Evolutionary conservation across 495 filamentous ascomycete species (phyloP).

Genomic region (Aspergillus carlsbadensis): DNA sequence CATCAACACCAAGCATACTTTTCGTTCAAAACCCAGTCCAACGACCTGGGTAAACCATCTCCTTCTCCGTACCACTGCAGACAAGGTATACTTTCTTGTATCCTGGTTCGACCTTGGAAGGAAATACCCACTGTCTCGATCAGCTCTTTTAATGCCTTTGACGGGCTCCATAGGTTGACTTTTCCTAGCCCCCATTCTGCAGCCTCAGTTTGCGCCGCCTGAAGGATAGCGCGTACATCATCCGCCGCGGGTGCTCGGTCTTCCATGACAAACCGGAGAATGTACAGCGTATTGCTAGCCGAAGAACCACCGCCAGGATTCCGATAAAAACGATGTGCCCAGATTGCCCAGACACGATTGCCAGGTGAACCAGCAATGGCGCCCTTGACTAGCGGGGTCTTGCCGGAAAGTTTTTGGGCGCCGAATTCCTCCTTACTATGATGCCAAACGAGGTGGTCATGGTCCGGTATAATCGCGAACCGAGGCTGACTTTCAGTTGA

Average conservation of each 20-base stretch:
- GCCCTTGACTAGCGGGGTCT: background rate
- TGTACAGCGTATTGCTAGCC: constrained; percentile 1
- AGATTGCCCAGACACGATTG: constrained; percentile 3
- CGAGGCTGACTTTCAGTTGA: background rate
- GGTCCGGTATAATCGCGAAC: background rate
- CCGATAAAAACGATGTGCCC: constrained; percentile 1
- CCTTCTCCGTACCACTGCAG: background rate
- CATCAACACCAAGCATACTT: constrained; percentile 9
- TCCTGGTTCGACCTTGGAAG: background rate
- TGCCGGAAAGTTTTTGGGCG: background rate
- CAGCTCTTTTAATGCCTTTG: background rate
- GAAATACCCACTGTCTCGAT: background rate
- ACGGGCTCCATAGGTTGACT: constrained; percentile 5
- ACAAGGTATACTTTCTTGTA: background rate
- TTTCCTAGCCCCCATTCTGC: background rate
- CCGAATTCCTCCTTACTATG: constrained; percentile 10
- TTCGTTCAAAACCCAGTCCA: constrained; percentile 8
- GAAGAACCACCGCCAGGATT: background rate
- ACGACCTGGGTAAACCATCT: background rate
- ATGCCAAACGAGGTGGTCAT: constrained; percentile 8
- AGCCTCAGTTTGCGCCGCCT: constrained; percentile 1
- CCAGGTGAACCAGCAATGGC: background rate
- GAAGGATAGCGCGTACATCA: background rate
- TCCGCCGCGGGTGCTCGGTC: background rate
- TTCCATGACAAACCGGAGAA: constrained; percentile 1